phyloP scores from a whole-genome alignment of 768 basidiomycete species.

The Termitomyces heimii region DNA sequence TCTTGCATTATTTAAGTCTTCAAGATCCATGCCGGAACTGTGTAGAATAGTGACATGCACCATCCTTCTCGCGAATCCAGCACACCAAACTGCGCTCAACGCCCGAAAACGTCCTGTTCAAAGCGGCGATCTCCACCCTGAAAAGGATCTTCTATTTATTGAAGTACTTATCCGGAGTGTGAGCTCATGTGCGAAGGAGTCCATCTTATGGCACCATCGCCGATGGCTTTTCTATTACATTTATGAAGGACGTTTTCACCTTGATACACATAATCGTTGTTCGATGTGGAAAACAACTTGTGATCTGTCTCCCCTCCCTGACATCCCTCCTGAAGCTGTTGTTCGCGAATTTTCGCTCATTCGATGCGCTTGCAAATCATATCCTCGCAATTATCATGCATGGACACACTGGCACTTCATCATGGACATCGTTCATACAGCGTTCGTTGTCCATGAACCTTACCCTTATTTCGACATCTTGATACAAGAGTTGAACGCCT shows the following conservation, averaged over 20 bases:
- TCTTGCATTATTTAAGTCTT: slow-evolving; percentile 25
- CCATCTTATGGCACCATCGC: slow-evolving; percentile 65
- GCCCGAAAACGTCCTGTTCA: slow-evolving; percentile 47
- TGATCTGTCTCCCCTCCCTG: slow-evolving; percentile 22
- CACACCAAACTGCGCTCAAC: slow-evolving; percentile 65
- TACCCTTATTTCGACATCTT: slow-evolving; percentile 27
- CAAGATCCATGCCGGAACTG: slow-evolving; percentile 15
- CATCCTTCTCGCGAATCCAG: slow-evolving; percentile 62
- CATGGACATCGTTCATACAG: slow-evolving; percentile 26
- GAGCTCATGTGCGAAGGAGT: slow-evolving; percentile 55
- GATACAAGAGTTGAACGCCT: slow-evolving; percentile 26
- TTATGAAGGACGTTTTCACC: slow-evolving; percentile 16
- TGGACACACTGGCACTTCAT: slow-evolving; percentile 60
- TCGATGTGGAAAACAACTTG: slow-evolving; percentile 19
- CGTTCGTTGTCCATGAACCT: slow-evolving; percentile 11
- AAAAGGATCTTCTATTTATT: slow-evolving; percentile 43
- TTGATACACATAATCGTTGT: not conserved
- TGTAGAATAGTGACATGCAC: slow-evolving; percentile 32
- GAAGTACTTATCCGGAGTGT: slow-evolving; percentile 43
- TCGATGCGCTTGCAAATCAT: slow-evolving; percentile 47
- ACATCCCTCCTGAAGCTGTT: slow-evolving; percentile 30
- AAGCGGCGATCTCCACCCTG: slow-evolving; percentile 26
- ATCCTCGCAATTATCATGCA: slow-evolving; percentile 71
- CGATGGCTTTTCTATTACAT: slow-evolving; percentile 50
- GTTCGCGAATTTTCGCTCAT: slow-evolving; percentile 43